A percentile compares a stretch with the other conserved stretches of the same genome.
Conservation (phyloP, 2,329 filamentous ascomycete species). For the Knufia fluminis region DNA sequence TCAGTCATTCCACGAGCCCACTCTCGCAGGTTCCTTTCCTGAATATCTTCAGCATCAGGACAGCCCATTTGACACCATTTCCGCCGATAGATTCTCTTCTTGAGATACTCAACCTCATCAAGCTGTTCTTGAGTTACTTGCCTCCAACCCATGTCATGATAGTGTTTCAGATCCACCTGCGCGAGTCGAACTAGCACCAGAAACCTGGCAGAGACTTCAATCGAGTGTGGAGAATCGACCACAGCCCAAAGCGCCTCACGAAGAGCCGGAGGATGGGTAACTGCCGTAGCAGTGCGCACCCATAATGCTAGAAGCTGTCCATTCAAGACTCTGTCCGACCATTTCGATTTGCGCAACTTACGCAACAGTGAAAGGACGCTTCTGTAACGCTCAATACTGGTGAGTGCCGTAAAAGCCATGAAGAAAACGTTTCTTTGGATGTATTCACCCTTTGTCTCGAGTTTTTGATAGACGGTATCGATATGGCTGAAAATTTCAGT, state of each 20-base stretch:
- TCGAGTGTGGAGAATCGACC: background rate
- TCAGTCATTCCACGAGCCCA: background rate
- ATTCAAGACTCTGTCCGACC: background rate
- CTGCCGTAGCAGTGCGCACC: background rate
- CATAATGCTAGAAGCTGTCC: background rate
- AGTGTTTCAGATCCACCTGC: background rate
- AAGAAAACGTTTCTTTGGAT: background rate
- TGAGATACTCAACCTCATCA: conserved; percentile 2
- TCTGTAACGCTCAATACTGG: background rate
- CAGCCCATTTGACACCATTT: conserved; percentile 8
- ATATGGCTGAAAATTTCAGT: background rate
- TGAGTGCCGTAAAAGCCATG: background rate
- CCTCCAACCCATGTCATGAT: background rate
- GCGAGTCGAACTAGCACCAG: conserved; percentile 1
- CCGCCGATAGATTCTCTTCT: background rate
- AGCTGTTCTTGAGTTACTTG: background rate
- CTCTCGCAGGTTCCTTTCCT: background rate
- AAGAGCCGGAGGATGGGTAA: background rate
- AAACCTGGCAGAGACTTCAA: background rate
- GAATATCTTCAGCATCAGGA: background rate
- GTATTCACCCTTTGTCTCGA: background rate
- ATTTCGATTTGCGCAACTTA: background rate
- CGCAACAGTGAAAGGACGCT: background rate
- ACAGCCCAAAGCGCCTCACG: conserved; percentile 4
- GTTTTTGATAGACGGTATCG: background rate